Conservation (phyloP, 176 grass and related monocot species). For the Ensete ventricosum region DNA sequence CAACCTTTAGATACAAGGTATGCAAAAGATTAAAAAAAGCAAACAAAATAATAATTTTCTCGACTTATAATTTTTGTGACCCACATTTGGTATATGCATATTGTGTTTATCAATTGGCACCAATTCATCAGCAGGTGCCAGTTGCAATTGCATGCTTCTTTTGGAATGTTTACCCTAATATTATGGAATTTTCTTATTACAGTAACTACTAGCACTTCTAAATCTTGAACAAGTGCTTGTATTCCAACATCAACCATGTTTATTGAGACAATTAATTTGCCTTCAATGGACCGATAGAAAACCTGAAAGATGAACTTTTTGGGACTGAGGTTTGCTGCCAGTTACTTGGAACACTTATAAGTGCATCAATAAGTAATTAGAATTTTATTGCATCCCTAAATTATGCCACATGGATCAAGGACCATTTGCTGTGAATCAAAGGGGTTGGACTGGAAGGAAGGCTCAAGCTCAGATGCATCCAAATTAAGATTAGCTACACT, state of each 20-base stretch:
- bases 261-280: constrained; percentile 28
- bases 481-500: no score
- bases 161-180: constrained; percentile 29
- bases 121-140: constrained; percentile 39
- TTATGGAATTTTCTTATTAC: constrained; percentile 27
- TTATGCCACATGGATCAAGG: no score
- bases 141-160: constrained; percentile 43
- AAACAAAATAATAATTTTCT: not conserved
- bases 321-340: constrained; percentile 43
- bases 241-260: constrained; percentile 60
- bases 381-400: no score
- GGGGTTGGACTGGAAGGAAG: no score
- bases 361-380: no score
- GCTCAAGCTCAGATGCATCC: no score
- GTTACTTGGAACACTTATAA: not conserved
- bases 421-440: no score
- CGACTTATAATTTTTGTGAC: constrained; percentile 26
- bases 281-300: constrained; percentile 51
- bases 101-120: constrained; percentile 37
- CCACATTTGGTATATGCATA: constrained; percentile 51
- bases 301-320: constrained; percentile 61
- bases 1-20: not conserved
- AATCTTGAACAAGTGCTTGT: constrained; percentile 54
- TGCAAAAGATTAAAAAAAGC: not conserved
- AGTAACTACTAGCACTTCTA: constrained; percentile 39